Percentiles rank a stretch among this genome's conserved stretches.
Conservation (phyloP, 2,329 filamentous ascomycete genomes). For the Aspergillus phoenicis region DNA sequence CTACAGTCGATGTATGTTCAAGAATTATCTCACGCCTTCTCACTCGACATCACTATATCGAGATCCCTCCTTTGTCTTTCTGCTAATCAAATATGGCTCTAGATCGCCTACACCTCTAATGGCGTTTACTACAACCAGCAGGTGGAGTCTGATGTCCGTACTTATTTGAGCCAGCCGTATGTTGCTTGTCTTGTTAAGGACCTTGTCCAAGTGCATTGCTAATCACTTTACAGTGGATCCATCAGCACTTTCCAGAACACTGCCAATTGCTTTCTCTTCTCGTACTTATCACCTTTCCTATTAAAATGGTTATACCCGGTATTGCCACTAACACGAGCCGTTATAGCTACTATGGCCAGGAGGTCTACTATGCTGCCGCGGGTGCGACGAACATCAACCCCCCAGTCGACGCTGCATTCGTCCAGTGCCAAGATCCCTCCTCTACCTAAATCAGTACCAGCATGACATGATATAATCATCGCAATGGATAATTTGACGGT, state of each 20-base stretch:
- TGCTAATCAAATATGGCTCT: not conserved
- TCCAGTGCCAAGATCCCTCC: too few species aligned
- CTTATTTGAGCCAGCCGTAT: not conserved
- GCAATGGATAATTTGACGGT: too few species aligned
- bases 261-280: not conserved
- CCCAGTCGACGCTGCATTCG: too few species aligned
- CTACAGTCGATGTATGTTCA: not conserved
- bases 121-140: not conserved
- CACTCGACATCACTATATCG: too few species aligned
- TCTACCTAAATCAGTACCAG: too few species aligned
- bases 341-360: too few species aligned
- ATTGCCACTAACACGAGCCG: too few species aligned
- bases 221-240: not conserved
- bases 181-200: not conserved
- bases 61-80: too few species aligned
- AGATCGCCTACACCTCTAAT: not conserved
- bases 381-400: too few species aligned
- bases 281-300: not conserved
- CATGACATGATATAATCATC: too few species aligned
- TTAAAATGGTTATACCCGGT: not conserved
- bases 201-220: not conserved
- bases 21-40: not conserved
- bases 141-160: not conserved
- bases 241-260: not conserved
- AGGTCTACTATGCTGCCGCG: too few species aligned